A percentile compares a stretch with the other conserved stretches of the same genome.
These are phyloP conservation scores for Populus deltoides DNA, from an alignment of 345 rosid species.

Conservation along the genomic window DNA sequence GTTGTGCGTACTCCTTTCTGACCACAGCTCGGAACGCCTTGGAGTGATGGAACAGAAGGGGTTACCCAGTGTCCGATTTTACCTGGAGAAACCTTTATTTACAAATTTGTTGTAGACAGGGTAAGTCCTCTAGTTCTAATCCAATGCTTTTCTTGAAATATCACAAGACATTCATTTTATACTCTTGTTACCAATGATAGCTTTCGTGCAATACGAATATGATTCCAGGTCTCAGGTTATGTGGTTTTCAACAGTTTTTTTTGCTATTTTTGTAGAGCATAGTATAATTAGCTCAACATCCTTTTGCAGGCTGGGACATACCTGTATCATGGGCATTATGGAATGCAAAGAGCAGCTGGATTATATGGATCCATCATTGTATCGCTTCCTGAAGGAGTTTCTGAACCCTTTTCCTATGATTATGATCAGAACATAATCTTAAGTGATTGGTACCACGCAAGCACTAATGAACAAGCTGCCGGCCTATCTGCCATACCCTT, in stretches of 20 bases:
- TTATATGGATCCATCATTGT: conserved; percentile 65
- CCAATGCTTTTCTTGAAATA: conserved; percentile 8
- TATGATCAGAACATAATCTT: conserved; percentile 60
- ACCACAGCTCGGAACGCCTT: conserved; percentile 53
- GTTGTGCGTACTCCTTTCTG: background rate
- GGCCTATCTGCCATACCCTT: conserved; percentile 58
- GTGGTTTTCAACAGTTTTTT: too few relatives aligned
- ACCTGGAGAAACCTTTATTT: conserved; percentile 52
- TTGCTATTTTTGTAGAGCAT: too few relatives aligned
- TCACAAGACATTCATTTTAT: too few relatives aligned
- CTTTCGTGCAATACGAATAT: too few relatives aligned
- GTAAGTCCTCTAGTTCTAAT: conserved; percentile 20
- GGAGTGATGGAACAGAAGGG: conserved; percentile 60
- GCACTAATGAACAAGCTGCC: conserved; percentile 53
- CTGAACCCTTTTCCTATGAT: conserved; percentile 64
- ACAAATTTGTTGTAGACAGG: conserved; percentile 62
- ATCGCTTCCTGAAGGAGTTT: conserved; percentile 33
- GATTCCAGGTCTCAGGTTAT: too few relatives aligned
- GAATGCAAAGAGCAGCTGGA: conserved; percentile 77
- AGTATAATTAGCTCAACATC: too few relatives aligned
- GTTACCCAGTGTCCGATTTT: conserved; percentile 64
- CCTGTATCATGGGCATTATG: conserved; percentile 72
- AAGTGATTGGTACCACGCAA: conserved; percentile 70
- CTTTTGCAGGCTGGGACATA: conserved; percentile 65
- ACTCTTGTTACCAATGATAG: too few relatives aligned